Percentiles rank a stretch among this genome's conserved stretches.
Conservation (phyloP, 2,329 filamentous ascomycete genomes). For the Phialophora expanda region DNA sequence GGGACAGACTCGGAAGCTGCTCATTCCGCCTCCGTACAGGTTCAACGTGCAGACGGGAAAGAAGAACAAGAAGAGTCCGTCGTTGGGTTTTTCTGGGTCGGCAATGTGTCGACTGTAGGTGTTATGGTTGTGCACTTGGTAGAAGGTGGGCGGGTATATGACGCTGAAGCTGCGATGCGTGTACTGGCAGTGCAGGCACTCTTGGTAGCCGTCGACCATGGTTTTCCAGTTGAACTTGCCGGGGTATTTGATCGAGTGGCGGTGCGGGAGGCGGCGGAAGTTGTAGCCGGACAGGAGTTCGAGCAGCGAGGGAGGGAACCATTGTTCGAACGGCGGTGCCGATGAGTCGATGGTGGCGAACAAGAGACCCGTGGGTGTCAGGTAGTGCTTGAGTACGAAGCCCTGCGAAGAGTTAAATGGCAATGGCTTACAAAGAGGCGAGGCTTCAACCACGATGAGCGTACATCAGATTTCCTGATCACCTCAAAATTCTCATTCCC, state of each 20-base stretch:
- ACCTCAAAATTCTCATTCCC: slow-evolving; percentile 35
- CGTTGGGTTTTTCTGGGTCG: slow-evolving; percentile 58
- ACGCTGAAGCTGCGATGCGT: slow-evolving; percentile 63
- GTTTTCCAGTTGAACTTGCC: slow-evolving; percentile 66
- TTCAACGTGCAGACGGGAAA: slow-evolving; percentile 63
- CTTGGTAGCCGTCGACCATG: slow-evolving; percentile 65
- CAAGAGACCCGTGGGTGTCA: slow-evolving; percentile 60
- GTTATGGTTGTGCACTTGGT: slow-evolving; percentile 59
- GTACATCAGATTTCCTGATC: slow-evolving; percentile 34
- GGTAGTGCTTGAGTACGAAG: slow-evolving; percentile 45
- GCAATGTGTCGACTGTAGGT: slow-evolving; percentile 64
- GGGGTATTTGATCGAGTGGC: slow-evolving; percentile 60
- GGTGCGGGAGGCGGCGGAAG: slow-evolving; percentile 60
- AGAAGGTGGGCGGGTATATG: slow-evolving; percentile 62
- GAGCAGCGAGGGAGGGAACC: slow-evolving; percentile 58
- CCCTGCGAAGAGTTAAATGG: slow-evolving; percentile 36
- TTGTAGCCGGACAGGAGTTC: slow-evolving; percentile 56
- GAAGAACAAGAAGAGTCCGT: slow-evolving; percentile 64
- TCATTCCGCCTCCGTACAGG: slow-evolving; percentile 64
- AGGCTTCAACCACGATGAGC: slow-evolving; percentile 2
- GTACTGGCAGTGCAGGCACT: slow-evolving; percentile 65
- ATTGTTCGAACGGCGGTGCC: slow-evolving; percentile 58
- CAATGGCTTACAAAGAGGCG: neutral
- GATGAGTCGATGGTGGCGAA: slow-evolving; percentile 58
- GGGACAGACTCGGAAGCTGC: slow-evolving; percentile 61